Base-by-base conservation (phyloP, 2,329 filamentous ascomycete species). In the Camillea tinctor region DNA sequence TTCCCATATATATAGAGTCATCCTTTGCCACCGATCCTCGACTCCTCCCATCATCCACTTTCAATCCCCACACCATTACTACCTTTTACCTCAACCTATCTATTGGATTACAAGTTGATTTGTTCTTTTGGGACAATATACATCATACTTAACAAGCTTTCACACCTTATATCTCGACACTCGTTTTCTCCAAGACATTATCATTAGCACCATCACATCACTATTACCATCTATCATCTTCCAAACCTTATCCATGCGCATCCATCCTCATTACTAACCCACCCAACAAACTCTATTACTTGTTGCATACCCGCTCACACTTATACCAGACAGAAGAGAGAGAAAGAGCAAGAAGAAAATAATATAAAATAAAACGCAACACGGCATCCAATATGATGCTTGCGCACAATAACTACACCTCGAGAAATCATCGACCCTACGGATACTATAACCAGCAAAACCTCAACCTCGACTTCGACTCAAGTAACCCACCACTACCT, bases 311-410 rank as follows among this genome's bases (percentile, higher is more conserved):
- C 36, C 17, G 6, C 36, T 44, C 36, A 44, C 51, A 36, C 22
- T n/a, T 26, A 53, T 53, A 19, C 24, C 22, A 24, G 8, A 21
- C 24, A 23, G 19, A 13, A 23, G 22, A 20, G 4, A n/a, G n/a
- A n/a, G n/a, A n/a, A n/a, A n/a, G n/a, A n/a, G n/a, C n/a, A n/a
- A n/a, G 15, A 52, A 17, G 2, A 52, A 19, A 23, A 52, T 7
- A n/a, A n/a, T n/a, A n/a, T 6, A 21, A 52, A 4, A 23, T 8
- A 52, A 21, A 52, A 21, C 19, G 9, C 50, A 17, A 17, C 22
- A 53, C 13, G 40, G 50, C 19, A 44, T n/a, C 50, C 66, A 69
- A 64, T 64, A 73, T 71, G 70, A 73, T 74, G 70, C 69, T 73
- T 60, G 64, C 69, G 50, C 69, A 71, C 49, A 69, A 71, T 62